Evolutionary conservation across 2,329 filamentous ascomycete species (phyloP).

Genomic region (Colletotrichum zoysiae): DNA sequence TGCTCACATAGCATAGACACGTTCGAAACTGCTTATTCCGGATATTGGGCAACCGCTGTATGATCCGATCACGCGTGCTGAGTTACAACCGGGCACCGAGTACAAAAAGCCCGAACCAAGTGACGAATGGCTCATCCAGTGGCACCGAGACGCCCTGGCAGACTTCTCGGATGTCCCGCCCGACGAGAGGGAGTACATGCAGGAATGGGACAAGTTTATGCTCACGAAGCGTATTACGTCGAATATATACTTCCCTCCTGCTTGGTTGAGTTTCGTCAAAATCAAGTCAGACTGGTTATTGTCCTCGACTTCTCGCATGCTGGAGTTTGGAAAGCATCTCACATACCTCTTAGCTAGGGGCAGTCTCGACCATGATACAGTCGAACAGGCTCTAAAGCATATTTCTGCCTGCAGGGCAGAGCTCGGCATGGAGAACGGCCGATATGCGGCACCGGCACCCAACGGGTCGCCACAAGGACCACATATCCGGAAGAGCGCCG

Average conservation of each 20-base stretch:
- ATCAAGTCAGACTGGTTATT: slow-evolving; percentile 67
- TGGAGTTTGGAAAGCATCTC: slow-evolving; percentile 68
- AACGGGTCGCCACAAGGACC: slow-evolving; percentile 50
- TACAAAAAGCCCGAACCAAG: slow-evolving; percentile 59
- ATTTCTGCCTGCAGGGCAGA: slow-evolving; percentile 58
- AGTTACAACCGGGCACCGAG: slow-evolving; percentile 61
- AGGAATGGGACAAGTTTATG: slow-evolving; percentile 69
- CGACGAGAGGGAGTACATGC: slow-evolving; percentile 69
- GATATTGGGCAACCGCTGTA: slow-evolving; percentile 66
- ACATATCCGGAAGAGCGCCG: slow-evolving; percentile 57
- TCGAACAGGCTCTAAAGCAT: slow-evolving; percentile 57
- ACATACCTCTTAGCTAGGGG: slow-evolving; percentile 64
- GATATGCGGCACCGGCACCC: slow-evolving; percentile 17
- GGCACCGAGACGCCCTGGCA: slow-evolving; percentile 68
- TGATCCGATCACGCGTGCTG: slow-evolving; percentile 67
- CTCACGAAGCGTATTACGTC: slow-evolving; percentile 64
- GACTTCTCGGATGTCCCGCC: slow-evolving; percentile 69
- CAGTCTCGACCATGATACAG: slow-evolving; percentile 58
- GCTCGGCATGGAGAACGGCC: slow-evolving; percentile 39
- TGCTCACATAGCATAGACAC: slow-evolving; percentile 23
- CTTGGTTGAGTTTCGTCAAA: slow-evolving; percentile 65
- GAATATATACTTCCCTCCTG: slow-evolving; percentile 63
- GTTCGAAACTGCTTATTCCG: slow-evolving; percentile 57
- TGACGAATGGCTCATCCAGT: slow-evolving; percentile 68
- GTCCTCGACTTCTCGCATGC: slow-evolving; percentile 59